phyloP scores from a whole-genome alignment of 2,329 filamentous ascomycete species.

The Pseudomassariella vexata region DNA sequence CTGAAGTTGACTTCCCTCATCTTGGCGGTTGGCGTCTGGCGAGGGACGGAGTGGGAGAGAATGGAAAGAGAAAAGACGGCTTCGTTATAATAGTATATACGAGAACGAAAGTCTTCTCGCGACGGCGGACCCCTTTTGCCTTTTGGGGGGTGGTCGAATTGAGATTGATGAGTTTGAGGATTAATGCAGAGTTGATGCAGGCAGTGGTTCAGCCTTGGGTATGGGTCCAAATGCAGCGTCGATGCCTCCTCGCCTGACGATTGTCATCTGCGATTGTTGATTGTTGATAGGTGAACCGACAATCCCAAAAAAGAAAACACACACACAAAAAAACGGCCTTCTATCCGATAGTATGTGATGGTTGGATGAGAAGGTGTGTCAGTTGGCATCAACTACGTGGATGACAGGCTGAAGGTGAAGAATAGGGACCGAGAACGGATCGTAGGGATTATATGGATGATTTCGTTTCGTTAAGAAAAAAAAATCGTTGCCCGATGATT shows the following conservation, averaged over 20 bases:
- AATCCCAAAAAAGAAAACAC: constrained; percentile 18
- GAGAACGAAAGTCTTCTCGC: constrained; percentile 13
- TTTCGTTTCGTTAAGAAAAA: too few species aligned
- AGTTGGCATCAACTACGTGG: neutral
- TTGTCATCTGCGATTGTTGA: neutral
- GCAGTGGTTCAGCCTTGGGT: constrained; percentile 8
- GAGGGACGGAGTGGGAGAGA: constrained; percentile 13
- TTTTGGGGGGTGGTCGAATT: constrained; percentile 9
- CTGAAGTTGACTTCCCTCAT: constrained; percentile 99
- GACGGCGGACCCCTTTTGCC: constrained; percentile 12
- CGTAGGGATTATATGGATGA: too few species aligned
- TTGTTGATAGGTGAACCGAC: too few species aligned
- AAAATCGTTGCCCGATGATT: neutral
- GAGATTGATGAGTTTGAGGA: constrained; percentile 16
- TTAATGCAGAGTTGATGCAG: constrained; percentile 19
- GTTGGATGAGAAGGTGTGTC: constrained; percentile 10
- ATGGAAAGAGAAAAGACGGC: constrained; percentile 13
- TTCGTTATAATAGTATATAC: constrained; percentile 18
- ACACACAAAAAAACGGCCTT: constrained; percentile 7
- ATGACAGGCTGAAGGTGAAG: neutral
- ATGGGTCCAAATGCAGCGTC: constrained; percentile 13
- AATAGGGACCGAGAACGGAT: neutral
- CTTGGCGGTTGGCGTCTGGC: constrained; percentile 33
- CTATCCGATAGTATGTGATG: constrained; percentile 10
- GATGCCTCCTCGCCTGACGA: neutral